Evolutionary conservation across 306 rosid genomes (phyloP).

Genomic region (Vigna mungo): DNA sequence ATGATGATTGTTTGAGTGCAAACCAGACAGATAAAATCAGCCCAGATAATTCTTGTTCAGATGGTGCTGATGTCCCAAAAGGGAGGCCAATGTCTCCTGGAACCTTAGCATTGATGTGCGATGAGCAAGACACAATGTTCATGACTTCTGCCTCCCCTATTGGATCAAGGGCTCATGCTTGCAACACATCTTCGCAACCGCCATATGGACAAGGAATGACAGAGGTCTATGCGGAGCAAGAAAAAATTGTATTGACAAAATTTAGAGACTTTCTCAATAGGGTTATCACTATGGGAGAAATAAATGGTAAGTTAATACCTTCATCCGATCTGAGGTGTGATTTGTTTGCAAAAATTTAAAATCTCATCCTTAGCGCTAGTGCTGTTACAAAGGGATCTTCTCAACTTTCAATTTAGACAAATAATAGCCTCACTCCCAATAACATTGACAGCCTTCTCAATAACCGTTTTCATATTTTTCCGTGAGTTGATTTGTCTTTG

Average conservation of each 20-base stretch:
- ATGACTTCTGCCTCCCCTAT: conserved; percentile 78
- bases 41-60: conserved; percentile 77
- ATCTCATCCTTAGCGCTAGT: conserved; percentile 4
- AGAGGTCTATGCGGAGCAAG: conserved; percentile 90
- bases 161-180: conserved; percentile 64
- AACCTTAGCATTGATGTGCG: conserved; percentile 98
- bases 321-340: conserved; percentile 20
- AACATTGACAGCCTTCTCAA: conserved; percentile 19
- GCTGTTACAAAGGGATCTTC: conserved; percentile 6
- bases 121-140: conserved; percentile 94
- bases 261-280: conserved; percentile 91
- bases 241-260: conserved; percentile 75
- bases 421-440: background rate
- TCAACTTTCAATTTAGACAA: conserved; percentile 31
- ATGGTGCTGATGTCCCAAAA: conserved; percentile 70
- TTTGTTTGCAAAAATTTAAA: conserved; percentile 23
- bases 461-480: conserved; percentile 30
- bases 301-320: conserved; percentile 78
- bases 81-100: conserved; percentile 97
- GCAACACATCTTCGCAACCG: conserved; percentile 68
- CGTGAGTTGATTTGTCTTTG: conserved; percentile 6
- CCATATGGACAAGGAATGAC: conserved; percentile 77
- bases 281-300: conserved; percentile 94
- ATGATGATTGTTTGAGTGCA: conserved; percentile 85
- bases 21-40: conserved; percentile 73